Conservation (phyloP, 495 filamentous ascomycete genomes). For the Trichoderma orchidacearum region DNA sequence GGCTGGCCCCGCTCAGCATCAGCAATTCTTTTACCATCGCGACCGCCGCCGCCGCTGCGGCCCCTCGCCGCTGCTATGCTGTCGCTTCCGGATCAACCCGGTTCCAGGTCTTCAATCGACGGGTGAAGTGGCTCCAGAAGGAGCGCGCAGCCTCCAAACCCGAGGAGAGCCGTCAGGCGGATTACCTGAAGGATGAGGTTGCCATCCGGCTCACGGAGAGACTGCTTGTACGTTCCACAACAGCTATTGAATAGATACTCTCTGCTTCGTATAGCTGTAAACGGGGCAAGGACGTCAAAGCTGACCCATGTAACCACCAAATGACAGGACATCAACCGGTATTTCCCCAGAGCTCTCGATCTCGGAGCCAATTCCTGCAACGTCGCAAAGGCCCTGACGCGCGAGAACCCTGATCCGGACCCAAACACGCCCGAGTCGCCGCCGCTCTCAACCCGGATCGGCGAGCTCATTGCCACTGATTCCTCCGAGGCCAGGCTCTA, state of each 20-base stretch:
- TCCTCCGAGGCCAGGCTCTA: constrained; percentile 64
- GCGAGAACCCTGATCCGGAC: constrained; percentile 49
- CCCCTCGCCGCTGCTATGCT: constrained; percentile 47
- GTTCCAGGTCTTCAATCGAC: constrained; percentile 82
- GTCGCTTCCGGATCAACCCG: constrained; percentile 58
- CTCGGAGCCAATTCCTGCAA: constrained; percentile 93
- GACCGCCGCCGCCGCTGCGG: not conserved
- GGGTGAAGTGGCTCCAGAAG: constrained; percentile 77
- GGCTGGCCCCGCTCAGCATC: not conserved
- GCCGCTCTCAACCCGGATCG: constrained; percentile 53
- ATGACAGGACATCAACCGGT: constrained; percentile 73
- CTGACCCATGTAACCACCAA: not conserved
- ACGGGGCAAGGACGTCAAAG: not conserved
- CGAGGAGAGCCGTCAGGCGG: constrained; percentile 59
- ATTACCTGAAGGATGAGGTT: constrained; percentile 89
- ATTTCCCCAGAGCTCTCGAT: constrained; percentile 75
- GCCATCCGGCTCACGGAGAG: constrained; percentile 76
- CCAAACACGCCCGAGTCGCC: constrained; percentile 34
- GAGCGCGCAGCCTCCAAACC: constrained; percentile 66
- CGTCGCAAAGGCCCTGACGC: constrained; percentile 67
- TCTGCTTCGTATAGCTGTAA: not conserved
- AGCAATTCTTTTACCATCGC: no score
- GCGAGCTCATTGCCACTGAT: constrained; percentile 64
- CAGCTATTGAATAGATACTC: no score
- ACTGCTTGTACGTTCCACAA: constrained; percentile 47